Percentiles rank a stretch among this genome's conserved stretches.
Evolutionary conservation across 2,329 filamentous ascomycete genomes (phyloP).

Genomic region (Fusarium sp.): DNA sequence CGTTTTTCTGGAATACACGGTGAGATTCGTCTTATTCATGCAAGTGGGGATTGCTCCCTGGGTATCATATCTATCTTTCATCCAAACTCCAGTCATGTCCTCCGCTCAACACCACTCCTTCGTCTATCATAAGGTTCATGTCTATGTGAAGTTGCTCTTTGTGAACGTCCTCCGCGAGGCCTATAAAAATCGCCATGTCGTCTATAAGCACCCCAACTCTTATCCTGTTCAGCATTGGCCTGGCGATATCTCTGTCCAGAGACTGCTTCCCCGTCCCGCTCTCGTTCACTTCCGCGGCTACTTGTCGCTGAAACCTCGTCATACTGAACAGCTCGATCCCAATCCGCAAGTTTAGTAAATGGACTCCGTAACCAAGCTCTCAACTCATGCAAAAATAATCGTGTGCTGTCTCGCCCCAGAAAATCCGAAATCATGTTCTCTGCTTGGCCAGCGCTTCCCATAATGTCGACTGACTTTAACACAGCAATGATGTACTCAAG

Average conservation of each 20-base stretch:
- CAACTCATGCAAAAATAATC: conserved; percentile 84
- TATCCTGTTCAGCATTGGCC: background rate
- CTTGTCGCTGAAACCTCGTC: conserved; percentile 17
- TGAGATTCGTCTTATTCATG: background rate
- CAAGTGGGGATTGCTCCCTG: conserved; percentile 28
- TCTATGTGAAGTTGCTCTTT: conserved; percentile 17
- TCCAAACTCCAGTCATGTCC: conserved; percentile 12
- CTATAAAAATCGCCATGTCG: conserved; percentile 44
- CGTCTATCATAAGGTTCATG: conserved; percentile 30
- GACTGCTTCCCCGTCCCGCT: background rate
- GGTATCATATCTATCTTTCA: conserved; percentile 38
- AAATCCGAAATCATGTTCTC: conserved; percentile 82
- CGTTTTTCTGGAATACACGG: background rate
- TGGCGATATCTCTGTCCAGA: background rate
- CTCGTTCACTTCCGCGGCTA: background rate
- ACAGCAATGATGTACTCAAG: conserved; percentile 87
- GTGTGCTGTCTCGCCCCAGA: conserved; percentile 74
- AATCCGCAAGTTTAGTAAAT: conserved; percentile 72
- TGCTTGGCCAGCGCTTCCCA: conserved; percentile 77
- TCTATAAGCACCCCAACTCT: background rate
- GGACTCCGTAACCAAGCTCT: conserved; percentile 84
- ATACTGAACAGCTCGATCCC: conserved; percentile 85
- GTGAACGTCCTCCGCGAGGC: conserved; percentile 18
- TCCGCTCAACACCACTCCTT: background rate
- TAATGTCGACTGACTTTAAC: conserved; percentile 81